phyloP scores from a whole-genome alignment of 2,329 filamentous ascomycete genomes.

The Saccharata proteae region DNA sequence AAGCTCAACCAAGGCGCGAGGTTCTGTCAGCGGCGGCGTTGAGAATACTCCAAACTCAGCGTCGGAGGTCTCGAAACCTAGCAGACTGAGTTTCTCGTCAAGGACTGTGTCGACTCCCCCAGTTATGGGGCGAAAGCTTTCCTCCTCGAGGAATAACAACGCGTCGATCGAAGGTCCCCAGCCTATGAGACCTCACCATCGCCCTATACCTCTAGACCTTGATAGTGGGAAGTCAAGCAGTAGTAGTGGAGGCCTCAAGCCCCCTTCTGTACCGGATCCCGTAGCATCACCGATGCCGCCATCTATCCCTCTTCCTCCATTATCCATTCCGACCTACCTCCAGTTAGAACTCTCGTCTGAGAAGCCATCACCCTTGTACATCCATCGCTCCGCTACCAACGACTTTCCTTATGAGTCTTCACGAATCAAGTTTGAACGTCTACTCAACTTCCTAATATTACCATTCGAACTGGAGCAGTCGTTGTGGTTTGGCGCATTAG shows the following conservation, averaged over 20 bases:
- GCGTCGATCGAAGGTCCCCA: slow-evolving; percentile 4
- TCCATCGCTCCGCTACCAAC: slow-evolving; percentile 43
- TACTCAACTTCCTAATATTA: slow-evolving; percentile 77
- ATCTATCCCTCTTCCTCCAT: slow-evolving; percentile 46
- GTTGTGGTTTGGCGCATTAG: slow-evolving; percentile 75
- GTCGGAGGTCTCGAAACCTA: slow-evolving; percentile 1
- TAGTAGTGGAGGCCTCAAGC: slow-evolving; percentile 14
- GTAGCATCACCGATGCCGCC: slow-evolving; percentile 35
- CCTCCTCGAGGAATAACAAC: slow-evolving; percentile 8
- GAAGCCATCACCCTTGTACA: slow-evolving; percentile 49
- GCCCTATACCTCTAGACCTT: slow-evolving; percentile 22
- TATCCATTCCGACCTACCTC: slow-evolving; percentile 54
- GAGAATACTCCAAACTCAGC: not conserved
- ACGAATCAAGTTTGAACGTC: slow-evolving; percentile 78
- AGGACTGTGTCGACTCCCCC: slow-evolving; percentile 21
- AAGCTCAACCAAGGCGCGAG: slow-evolving; percentile 3
- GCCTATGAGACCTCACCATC: no score
- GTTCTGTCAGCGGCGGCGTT: not conserved
- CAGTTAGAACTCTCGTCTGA: slow-evolving; percentile 51
- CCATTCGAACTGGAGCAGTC: slow-evolving; percentile 74
- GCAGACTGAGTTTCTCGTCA: slow-evolving; percentile 3
- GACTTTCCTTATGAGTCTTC: slow-evolving; percentile 83
- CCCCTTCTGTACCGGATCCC: slow-evolving; percentile 20
- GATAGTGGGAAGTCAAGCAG: slow-evolving; percentile 18
- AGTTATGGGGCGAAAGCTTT: slow-evolving; percentile 25